A percentile compares a stretch with the other conserved stretches of the same genome.
Conservation (phyloP, 116 monocot genomes). For the Thalassia testudinum region DNA sequence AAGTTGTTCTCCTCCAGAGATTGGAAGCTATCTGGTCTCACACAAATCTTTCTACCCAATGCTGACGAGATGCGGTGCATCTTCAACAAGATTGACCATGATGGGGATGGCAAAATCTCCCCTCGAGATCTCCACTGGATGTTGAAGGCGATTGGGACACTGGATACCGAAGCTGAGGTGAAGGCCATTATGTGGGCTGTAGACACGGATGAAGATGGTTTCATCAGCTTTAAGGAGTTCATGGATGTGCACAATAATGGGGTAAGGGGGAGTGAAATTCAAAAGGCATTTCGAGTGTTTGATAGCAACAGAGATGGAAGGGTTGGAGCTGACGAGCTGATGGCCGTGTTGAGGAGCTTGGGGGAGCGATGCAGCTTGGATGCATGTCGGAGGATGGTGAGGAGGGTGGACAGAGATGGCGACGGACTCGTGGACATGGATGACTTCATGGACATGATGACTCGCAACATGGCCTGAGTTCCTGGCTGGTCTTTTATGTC, state of each 20-base stretch:
- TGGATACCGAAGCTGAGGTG: slow-evolving; percentile 11
- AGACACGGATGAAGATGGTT: slow-evolving; percentile 16
- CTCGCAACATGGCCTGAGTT: slow-evolving; percentile 9
- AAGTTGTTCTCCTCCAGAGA: no score
- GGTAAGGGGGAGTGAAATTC: slow-evolving; percentile 28
- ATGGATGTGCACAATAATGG: slow-evolving; percentile 68
- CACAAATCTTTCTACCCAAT: slow-evolving; percentile 20
- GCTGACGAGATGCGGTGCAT: slow-evolving; percentile 44
- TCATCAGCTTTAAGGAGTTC: slow-evolving; percentile 53
- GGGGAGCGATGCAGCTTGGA: slow-evolving; percentile 38
- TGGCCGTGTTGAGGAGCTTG: slow-evolving; percentile 23
- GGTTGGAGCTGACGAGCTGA: slow-evolving; percentile 48
- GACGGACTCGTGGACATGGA: slow-evolving; percentile 59
- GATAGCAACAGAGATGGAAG: slow-evolving; percentile 53
- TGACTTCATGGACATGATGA: slow-evolving; percentile 80
- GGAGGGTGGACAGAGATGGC: slow-evolving; percentile 21
- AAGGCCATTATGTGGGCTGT: slow-evolving; percentile 23
- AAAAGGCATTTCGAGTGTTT: slow-evolving; percentile 47
- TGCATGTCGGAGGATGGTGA: slow-evolving; percentile 67
- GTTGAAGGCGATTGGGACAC: slow-evolving; percentile 16
- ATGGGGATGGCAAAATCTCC: slow-evolving; percentile 35
- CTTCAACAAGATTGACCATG: slow-evolving; percentile 37
- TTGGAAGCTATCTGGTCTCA: no score
- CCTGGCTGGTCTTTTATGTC: no score
- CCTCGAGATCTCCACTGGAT: slow-evolving; percentile 20